Conservation (phyloP, 1,139 yeast species). For the Entelexis sorbosivorans region DNA sequence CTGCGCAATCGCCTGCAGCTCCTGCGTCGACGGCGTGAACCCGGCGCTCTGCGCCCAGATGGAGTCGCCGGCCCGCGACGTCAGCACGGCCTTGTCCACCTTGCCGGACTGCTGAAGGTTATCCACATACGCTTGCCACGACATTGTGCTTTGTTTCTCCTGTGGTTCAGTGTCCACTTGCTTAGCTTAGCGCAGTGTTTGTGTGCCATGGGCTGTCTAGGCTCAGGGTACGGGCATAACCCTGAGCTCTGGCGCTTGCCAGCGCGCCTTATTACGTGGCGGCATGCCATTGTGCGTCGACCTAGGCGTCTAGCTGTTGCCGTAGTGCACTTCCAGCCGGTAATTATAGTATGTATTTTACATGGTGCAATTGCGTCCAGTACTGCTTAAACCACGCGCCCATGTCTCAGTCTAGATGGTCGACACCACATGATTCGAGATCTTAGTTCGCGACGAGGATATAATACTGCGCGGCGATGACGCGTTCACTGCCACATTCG, state of each 20-base stretch:
- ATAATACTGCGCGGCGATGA: no score
- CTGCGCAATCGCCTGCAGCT: slow-evolving; percentile 58
- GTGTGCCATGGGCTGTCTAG: background rate
- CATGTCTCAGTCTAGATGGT: no score
- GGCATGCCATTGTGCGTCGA: background rate
- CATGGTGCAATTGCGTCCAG: no score
- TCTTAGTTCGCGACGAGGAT: no score
- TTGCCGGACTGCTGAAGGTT: slow-evolving; percentile 76
- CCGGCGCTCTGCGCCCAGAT: slow-evolving; percentile 83
- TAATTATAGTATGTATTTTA: no score
- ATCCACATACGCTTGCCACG: slow-evolving; percentile 72
- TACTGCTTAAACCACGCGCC: no score
- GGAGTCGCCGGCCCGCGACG: slow-evolving; percentile 89
- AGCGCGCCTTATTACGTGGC: background rate
- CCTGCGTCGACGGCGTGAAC: slow-evolving; percentile 56
- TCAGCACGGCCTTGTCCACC: slow-evolving; percentile 83
- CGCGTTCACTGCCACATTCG: no score
- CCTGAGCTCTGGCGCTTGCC: background rate
- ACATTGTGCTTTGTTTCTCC: slow-evolving; percentile 17
- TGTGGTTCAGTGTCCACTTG: background rate
- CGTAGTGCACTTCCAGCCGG: no score
- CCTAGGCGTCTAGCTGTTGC: no score
- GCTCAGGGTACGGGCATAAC: background rate
- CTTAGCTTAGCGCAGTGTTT: background rate
- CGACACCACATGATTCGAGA: no score